Evolutionary conservation across 305 asterid species (phyloP).

Genomic region (Solanum hybrid): DNA sequence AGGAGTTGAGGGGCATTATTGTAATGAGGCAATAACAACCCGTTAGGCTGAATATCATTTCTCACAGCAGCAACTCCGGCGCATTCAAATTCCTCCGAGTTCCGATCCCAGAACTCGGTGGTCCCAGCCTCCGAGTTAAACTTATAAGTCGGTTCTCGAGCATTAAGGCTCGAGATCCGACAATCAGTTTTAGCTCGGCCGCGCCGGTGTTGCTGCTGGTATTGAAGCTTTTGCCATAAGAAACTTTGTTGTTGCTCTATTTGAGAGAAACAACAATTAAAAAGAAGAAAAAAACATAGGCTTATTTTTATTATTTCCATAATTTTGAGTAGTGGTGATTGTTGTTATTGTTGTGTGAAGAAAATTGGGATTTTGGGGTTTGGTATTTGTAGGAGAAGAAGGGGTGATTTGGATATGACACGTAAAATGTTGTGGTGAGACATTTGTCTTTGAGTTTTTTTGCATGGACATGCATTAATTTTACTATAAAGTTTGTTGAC

Average conservation of each 20-base stretch:
- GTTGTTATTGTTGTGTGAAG: background rate
- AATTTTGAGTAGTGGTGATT: conserved; percentile 10
- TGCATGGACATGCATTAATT: background rate
- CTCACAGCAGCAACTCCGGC: conserved; percentile 41
- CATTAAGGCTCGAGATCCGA: conserved; percentile 35
- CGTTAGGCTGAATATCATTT: conserved; percentile 26
- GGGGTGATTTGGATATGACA: conserved; percentile 2
- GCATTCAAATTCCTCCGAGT: conserved; percentile 30
- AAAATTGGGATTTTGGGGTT: background rate
- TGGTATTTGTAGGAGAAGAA: conserved; percentile 7
- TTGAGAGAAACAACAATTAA: conserved; percentile 30
- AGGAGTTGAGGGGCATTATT: conserved; percentile 33
- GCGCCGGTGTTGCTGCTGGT: background rate
- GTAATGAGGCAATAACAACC: conserved; percentile 47
- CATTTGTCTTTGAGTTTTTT: background rate
- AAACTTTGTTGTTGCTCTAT: conserved; percentile 13
- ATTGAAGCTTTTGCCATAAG: conserved; percentile 7
- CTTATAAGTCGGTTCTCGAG: conserved; percentile 23
- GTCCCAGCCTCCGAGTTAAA: conserved; percentile 39
- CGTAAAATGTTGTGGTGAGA: conserved; percentile 9
- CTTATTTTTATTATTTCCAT: conserved; percentile 14
- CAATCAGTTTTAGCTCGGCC: conserved; percentile 17
- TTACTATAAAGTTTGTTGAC: background rate
- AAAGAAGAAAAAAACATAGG: conserved; percentile 15
- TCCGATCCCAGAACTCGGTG: conserved; percentile 38